Percentiles rank a stretch among this genome's conserved stretches.
phyloP scores from a whole-genome alignment of 768 basidiomycete species.

The Tephrocybe rancida region DNA sequence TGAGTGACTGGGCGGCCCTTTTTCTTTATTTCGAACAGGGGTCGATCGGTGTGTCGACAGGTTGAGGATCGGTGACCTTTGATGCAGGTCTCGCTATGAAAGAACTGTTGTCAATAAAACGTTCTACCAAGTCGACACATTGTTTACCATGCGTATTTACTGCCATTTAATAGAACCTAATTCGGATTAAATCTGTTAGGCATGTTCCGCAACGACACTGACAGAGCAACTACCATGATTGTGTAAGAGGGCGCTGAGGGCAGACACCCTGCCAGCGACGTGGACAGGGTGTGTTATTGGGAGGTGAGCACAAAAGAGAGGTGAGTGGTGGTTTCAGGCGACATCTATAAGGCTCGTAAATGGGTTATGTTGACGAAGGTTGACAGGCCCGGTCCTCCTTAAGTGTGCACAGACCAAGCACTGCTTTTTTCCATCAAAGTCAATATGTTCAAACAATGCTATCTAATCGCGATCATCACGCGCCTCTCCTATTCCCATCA shows the following conservation, averaged over 20 bases:
- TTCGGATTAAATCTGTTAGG: not conserved
- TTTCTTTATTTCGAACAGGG: conserved; percentile 90
- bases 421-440: conserved; percentile 15
- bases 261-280: conserved; percentile 58
- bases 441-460: conserved; percentile 15
- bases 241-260: conserved; percentile 15
- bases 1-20: conserved; percentile 92
- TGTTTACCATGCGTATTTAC: conserved; percentile 82
- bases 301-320: conserved; percentile 28
- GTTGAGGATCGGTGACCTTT: conserved; percentile 91
- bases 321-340: conserved; percentile 43
- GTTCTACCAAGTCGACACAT: not conserved
- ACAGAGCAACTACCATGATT: conserved; percentile 15
- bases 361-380: conserved; percentile 52
- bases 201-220: not conserved
- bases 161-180: conserved; percentile 71
- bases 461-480: conserved; percentile 12
- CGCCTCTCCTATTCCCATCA: not conserved
- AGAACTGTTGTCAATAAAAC: conserved; percentile 5
- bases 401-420: conserved; percentile 41
- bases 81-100: conserved; percentile 83
- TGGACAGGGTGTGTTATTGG: conserved; percentile 55
- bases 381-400: conserved; percentile 49
- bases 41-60: conserved; percentile 87
- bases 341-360: conserved; percentile 38